Evolutionary conservation across 176 grass and related monocot genomes (phyloP), one percentile per base, ranked within the genome.

Genomic region (Dendrocalamus sinicus): DNA sequence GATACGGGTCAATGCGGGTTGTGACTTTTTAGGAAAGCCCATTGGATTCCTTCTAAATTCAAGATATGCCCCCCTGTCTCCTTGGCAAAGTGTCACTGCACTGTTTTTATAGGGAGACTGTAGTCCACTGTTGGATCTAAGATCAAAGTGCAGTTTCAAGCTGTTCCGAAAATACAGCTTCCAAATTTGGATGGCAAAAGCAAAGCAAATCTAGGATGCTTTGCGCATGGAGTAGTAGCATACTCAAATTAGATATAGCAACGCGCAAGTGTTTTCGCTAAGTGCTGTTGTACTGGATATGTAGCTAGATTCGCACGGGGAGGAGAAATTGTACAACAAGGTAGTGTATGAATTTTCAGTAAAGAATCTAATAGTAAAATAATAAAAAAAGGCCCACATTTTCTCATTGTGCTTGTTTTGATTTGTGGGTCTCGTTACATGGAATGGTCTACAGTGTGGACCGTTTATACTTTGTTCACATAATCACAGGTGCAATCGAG

Each of bases 1-100:
- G 67, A 86, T 86, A 74, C 30, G 60, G 70, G 90, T 92, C 90
- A 92, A 92, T 89, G 83, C 68, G 26, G 22, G 59, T 11, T 15
- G 5, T 11, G 19, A 30, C 50, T 83, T 89, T 91, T 0, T 7
- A 1, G 1, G 57, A 3, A 22, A 83, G 78, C 8, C 4, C 90
- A 39, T 37, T 79, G 13, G 14, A 26, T 63, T 75, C 44, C 10
- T 26, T 35, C 2, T 4, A 0, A 86, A 69, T 83, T 9, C 0
- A 3, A 46, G 2, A 26, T 53, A 10, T 37, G 2, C 14, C 72
- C 13, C 13, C 14, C 7, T 19, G 44, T 45, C 16, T 8, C 11
- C 67, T 71, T 50, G 3, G n/a, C 9, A 8, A 24, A 57, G 12
- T 16, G 48, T 22, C 54, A 26, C 0, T 14, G 39, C 61, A 32